phyloP scores from a whole-genome alignment of 2,329 filamentous ascomycete genomes.

The Emergomyces pasteurianus region DNA sequence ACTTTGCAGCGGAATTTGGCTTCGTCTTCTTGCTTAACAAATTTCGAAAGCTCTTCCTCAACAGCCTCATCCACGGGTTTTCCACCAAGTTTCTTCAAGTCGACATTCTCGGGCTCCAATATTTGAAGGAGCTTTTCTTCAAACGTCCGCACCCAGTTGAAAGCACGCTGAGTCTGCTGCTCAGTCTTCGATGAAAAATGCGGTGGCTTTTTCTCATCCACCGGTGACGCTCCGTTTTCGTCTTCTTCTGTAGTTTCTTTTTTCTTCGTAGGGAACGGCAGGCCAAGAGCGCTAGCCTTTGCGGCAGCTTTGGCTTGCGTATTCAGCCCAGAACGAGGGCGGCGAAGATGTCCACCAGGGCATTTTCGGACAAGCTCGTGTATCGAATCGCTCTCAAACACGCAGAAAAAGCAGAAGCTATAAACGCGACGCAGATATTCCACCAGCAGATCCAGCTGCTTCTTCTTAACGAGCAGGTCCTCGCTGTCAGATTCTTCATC shows the following conservation, averaged over 20 bases:
- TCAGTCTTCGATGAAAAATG: slow-evolving; percentile 64
- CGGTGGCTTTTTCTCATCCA: slow-evolving; percentile 61
- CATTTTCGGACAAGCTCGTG: slow-evolving; percentile 94
- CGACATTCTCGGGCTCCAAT: slow-evolving; percentile 75
- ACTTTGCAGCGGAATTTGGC: slow-evolving; percentile 95
- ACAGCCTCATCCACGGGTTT: slow-evolving; percentile 75
- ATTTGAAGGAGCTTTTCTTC: slow-evolving; percentile 94
- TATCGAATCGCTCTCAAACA: slow-evolving; percentile 94
- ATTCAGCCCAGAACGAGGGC: slow-evolving; percentile 75
- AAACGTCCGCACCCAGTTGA: slow-evolving; percentile 98
- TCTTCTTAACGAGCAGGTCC: slow-evolving; percentile 83
- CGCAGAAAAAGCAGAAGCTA: slow-evolving; percentile 99
- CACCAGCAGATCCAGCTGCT: slow-evolving; percentile 87
- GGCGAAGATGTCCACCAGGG: slow-evolving; percentile 88
- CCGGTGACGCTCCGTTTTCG: slow-evolving; percentile 50
- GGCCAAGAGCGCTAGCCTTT: slow-evolving; percentile 67
- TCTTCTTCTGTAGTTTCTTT: slow-evolving; percentile 52
- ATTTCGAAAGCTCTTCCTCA: slow-evolving; percentile 73
- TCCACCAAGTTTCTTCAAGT: slow-evolving; percentile 82
- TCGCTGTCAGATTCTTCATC: slow-evolving; percentile 80
- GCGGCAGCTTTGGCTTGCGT: slow-evolving; percentile 75
- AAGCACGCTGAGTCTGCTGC: slow-evolving; percentile 84
- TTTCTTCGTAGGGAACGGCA: slow-evolving; percentile 75
- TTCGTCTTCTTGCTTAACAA: slow-evolving; percentile 94
- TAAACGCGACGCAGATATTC: slow-evolving; percentile 94